Evolutionary conservation across 1,284 basidiomycete species (phyloP).

Genomic region (Waitea zeae): DNA sequence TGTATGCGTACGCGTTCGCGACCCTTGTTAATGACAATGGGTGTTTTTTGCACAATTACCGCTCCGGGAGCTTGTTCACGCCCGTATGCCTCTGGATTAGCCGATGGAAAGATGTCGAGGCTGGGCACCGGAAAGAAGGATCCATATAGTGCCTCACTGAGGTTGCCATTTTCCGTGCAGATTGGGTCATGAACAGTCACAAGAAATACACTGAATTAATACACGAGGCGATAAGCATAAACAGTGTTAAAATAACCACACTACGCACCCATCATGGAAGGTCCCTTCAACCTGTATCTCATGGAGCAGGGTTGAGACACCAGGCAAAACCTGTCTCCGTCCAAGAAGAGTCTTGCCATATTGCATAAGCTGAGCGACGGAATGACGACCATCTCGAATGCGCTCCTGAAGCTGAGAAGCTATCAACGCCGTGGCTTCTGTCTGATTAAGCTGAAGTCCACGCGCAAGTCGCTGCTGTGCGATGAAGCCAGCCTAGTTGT

Average conservation of each 20-base stretch:
- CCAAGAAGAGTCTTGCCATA: slow-evolving; percentile 83
- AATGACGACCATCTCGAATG: slow-evolving; percentile 86
- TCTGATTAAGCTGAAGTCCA: slow-evolving; percentile 72
- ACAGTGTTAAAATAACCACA: not conserved
- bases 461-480: slow-evolving; percentile 92
- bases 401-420: slow-evolving; percentile 84
- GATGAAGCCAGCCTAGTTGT: slow-evolving; percentile 54
- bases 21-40: slow-evolving; percentile 63
- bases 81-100: slow-evolving; percentile 28
- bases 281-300: slow-evolving; percentile 91
- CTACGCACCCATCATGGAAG: slow-evolving; percentile 60
- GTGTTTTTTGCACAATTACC: slow-evolving; percentile 47
- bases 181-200: slow-evolving; percentile 93
- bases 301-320: slow-evolving; percentile 48
- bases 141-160: slow-evolving; percentile 76
- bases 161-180: slow-evolving; percentile 66
- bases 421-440: slow-evolving; percentile 85
- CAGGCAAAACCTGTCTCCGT: slow-evolving; percentile 76
- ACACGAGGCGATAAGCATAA: slow-evolving; percentile 6
- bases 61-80: slow-evolving; percentile 55
- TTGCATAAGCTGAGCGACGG: slow-evolving; percentile 84
- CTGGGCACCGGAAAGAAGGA: slow-evolving; percentile 81
- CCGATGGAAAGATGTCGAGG: slow-evolving; percentile 41
- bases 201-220: slow-evolving; percentile 64
- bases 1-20: slow-evolving; percentile 53